Evolutionary conservation across 768 basidiomycete genomes (phyloP).

Genomic region (Rhizopogon vinicolor): DNA sequence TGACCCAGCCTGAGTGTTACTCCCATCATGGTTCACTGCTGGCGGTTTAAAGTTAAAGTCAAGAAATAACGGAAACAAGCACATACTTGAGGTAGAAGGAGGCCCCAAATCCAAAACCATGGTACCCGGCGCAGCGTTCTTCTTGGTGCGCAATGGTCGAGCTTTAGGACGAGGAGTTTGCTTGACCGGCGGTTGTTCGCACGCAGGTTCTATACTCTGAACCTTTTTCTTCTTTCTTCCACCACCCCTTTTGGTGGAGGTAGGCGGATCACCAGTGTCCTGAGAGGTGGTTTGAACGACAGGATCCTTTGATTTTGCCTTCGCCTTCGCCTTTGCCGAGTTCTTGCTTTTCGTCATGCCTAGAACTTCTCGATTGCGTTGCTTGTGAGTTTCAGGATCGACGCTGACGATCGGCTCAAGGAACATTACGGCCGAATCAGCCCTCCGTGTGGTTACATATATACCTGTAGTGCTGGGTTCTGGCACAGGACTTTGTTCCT

Average conservation of each 20-base stretch:
- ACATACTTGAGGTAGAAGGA: not conserved
- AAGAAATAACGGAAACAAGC: no score
- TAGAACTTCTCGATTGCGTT: slow-evolving; percentile 5
- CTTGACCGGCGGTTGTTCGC: not conserved
- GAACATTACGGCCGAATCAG: slow-evolving; percentile 14
- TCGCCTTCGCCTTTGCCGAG: not conserved
- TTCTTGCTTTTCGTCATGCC: slow-evolving; percentile 1
- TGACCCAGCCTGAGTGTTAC: not conserved
- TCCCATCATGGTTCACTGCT: not conserved
- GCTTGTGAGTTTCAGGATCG: slow-evolving; percentile 8
- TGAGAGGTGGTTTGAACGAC: not conserved
- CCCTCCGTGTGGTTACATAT: not conserved
- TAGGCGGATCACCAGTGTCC: not conserved
- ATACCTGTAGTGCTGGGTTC: not conserved
- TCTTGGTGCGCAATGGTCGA: not conserved
- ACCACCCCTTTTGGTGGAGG: not conserved
- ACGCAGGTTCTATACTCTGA: not conserved
- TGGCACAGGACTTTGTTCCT: slow-evolving; percentile 1
- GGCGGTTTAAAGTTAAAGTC: not conserved
- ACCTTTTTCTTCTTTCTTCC: not conserved
- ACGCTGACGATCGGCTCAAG: slow-evolving; percentile 25
- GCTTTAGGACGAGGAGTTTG: not conserved
- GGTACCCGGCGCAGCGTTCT: not conserved
- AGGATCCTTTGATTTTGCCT: not conserved
- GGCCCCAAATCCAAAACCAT: not conserved